Evolutionary conservation across 768 basidiomycete genomes (phyloP).

Genomic region (Ramaria rubella): DNA sequence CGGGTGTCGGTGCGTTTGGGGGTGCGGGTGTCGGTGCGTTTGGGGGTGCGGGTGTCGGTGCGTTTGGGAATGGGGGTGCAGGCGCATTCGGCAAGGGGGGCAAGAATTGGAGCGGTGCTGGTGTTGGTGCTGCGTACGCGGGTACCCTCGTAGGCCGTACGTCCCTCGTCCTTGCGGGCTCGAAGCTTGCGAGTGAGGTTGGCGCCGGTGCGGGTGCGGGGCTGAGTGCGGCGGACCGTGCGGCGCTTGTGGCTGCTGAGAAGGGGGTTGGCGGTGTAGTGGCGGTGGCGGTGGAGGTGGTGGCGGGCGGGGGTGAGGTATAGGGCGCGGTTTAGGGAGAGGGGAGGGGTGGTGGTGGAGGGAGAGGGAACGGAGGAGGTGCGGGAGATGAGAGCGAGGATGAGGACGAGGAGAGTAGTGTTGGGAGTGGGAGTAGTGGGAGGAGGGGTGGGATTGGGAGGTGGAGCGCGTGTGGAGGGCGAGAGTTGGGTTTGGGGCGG

Average conservation of each 20-base stretch:
- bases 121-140: no score
- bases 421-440: neutral
- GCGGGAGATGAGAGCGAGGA: slow-evolving; percentile 1
- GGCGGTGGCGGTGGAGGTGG: neutral
- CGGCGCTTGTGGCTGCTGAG: neutral
- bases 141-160: neutral
- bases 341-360: neutral
- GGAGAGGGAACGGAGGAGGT: neutral
- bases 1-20: neutral
- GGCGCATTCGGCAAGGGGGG: no score
- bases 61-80: no score
- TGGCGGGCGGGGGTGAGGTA: neutral
- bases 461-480: neutral
- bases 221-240: neutral
- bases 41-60: no score
- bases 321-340: neutral
- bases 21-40: no score
- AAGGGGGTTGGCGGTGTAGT: neutral
- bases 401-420: neutral
- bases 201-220: neutral
- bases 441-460: neutral
- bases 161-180: neutral
- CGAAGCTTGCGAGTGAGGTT: neutral
- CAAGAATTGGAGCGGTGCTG: no score
- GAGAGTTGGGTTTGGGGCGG: no score